Conservation (phyloP, 202 grass and related monocot genomes). For the Sporobolus alterniflorus region DNA sequence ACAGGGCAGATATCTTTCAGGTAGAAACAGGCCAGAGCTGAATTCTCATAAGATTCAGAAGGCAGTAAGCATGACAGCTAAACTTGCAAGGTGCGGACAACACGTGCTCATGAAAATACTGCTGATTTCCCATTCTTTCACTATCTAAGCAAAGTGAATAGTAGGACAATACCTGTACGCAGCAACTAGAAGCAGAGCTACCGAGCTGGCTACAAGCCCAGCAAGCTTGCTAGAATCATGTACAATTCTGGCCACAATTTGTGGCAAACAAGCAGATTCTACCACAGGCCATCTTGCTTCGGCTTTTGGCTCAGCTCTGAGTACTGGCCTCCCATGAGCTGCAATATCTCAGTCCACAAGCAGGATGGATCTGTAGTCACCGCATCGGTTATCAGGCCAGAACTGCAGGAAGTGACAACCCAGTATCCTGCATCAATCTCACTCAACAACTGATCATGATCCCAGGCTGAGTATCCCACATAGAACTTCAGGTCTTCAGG, state of each 20-base stretch:
- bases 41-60: background rate
- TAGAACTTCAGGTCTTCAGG: conserved; percentile 84
- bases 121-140: background rate
- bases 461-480: conserved; percentile 79
- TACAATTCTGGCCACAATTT: conserved; percentile 24
- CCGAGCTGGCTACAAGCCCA: background rate
- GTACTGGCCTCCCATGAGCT: conserved; percentile 87
- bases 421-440: conserved; percentile 86
- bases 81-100: background rate
- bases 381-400: conserved; percentile 53
- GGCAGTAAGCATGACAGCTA: background rate
- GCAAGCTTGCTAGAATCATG: conserved; percentile 36
- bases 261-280: background rate
- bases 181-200: background rate
- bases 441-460: conserved; percentile 70
- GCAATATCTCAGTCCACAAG: conserved; percentile 85
- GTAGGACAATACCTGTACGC: background rate
- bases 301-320: conserved; percentile 86
- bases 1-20: background rate
- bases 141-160: background rate
- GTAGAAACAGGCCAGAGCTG: background rate
- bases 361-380: conserved; percentile 32
- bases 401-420: conserved; percentile 85
- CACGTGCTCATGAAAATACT: background rate
- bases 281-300: conserved; percentile 62